These are phyloP conservation scores for Penicillium coprophilum DNA, from an alignment of 495 filamentous ascomycete species.

Conservation along the genomic window DNA sequence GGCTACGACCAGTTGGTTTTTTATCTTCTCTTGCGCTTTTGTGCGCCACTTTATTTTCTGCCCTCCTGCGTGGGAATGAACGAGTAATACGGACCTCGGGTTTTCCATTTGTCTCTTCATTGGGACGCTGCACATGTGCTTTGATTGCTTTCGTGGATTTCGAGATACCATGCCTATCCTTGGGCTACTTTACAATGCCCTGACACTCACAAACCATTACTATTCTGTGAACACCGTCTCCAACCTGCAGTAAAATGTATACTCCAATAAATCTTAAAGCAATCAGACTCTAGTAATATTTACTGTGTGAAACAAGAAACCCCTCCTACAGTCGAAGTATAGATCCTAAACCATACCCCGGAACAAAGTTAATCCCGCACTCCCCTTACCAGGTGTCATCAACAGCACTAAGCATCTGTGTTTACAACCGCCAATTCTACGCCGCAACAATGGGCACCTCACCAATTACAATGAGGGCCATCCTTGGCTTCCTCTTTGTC, in stretches of 20 bases:
- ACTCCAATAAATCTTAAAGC: not conserved
- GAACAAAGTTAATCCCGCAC: slow-evolving; percentile 27
- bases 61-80: slow-evolving; percentile 13
- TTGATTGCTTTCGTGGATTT: slow-evolving; percentile 23
- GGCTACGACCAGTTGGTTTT: slow-evolving; percentile 23
- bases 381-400: slow-evolving; percentile 38
- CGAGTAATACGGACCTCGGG: slow-evolving; percentile 21
- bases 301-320: not conserved
- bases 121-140: slow-evolving; percentile 6
- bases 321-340: slow-evolving; percentile 10
- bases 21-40: slow-evolving; percentile 10
- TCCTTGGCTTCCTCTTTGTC: slow-evolving; percentile 38
- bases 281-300: not conserved
- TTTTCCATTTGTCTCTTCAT: slow-evolving; percentile 13
- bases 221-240: not conserved
- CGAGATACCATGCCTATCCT: slow-evolving; percentile 33
- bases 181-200: slow-evolving; percentile 22
- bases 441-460: slow-evolving; percentile 36
- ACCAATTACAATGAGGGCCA: slow-evolving; percentile 36
- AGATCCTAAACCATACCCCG: slow-evolving; percentile 10
- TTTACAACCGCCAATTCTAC: slow-evolving; percentile 28
- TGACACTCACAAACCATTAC: slow-evolving; percentile 16
- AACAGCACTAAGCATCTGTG: slow-evolving; percentile 27
- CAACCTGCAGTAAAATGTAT: not conserved
- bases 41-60: slow-evolving; percentile 15